Evolutionary conservation across 2,329 filamentous ascomycete species (phyloP).

Genomic region (Sclerotinia minor): DNA sequence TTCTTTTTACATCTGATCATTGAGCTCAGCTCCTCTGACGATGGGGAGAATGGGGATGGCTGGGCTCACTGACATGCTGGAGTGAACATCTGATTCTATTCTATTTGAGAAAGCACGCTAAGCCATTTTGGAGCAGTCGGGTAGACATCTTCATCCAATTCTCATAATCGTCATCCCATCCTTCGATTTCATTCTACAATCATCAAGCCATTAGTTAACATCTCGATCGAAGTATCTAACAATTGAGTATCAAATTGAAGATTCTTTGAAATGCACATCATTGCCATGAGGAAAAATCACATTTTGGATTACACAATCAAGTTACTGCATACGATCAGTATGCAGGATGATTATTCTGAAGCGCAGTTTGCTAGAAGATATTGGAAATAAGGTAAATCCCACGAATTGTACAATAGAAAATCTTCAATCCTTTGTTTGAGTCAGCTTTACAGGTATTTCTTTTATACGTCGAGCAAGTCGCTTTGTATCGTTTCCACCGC

Average conservation of each 20-base stretch:
- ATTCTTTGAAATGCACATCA: neutral
- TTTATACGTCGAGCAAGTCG: neutral
- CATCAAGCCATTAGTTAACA: neutral
- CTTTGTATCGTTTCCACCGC: conserved; percentile 8
- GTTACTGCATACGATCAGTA: neutral
- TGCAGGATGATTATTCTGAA: neutral
- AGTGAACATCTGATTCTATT: neutral
- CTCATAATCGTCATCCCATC: neutral
- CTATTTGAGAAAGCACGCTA: neutral
- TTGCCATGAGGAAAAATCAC: neutral
- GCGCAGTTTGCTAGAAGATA: neutral
- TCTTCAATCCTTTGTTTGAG: neutral
- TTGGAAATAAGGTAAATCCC: neutral
- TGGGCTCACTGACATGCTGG: neutral
- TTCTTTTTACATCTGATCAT: neutral
- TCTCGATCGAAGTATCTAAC: neutral
- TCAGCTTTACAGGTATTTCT: neutral
- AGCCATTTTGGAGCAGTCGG: neutral
- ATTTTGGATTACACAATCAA: neutral
- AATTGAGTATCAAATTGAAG: rapidly evolving
- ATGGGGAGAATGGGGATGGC: neutral
- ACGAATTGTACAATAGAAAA: neutral
- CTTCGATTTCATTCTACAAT: neutral
- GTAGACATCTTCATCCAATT: neutral
- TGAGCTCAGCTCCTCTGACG: too few relatives aligned